phyloP scores from a whole-genome alignment of 495 filamentous ascomycete species.

The Aspergillus indologenus region DNA sequence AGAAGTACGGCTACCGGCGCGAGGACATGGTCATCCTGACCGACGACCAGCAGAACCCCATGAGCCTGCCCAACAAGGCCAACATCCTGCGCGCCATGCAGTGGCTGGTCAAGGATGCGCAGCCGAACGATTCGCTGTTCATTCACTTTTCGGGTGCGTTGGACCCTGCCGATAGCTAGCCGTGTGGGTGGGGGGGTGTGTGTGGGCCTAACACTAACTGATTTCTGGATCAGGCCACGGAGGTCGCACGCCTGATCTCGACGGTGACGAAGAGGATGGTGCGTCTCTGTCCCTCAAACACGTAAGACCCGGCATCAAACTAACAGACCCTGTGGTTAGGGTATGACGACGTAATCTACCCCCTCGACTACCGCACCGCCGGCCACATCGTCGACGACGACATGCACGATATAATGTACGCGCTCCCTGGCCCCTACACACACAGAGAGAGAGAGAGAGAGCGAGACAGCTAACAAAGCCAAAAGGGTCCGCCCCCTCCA shows the following conservation, averaged over 20 bases:
- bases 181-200: too few relatives aligned
- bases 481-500: conserved; percentile 66
- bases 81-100: conserved; percentile 98
- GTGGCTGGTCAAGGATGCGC: conserved; percentile 96
- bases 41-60: conserved; percentile 91
- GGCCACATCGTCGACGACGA: conserved; percentile 98
- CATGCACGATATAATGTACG: conserved; percentile 89
- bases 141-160: conserved; percentile 86
- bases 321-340: conserved; percentile 29
- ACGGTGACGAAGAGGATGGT: conserved; percentile 91
- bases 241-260: conserved; percentile 89
- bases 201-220: too few relatives aligned
- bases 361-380: conserved; percentile 81
- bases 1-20: conserved; percentile 81
- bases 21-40: conserved; percentile 99
- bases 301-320: background rate
- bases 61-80: conserved; percentile 90
- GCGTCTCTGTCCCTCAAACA: conserved; percentile 2
- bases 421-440: background rate
- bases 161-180: background rate
- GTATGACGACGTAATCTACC: conserved; percentile 97
- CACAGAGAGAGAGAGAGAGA: too few relatives aligned
- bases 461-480: too few relatives aligned
- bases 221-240: conserved; percentile 67
- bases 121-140: conserved; percentile 91